Percentiles rank a stretch among this genome's conserved stretches.
Conservation (phyloP, 768 basidiomycete species). For the Coprinellus micaceus region DNA sequence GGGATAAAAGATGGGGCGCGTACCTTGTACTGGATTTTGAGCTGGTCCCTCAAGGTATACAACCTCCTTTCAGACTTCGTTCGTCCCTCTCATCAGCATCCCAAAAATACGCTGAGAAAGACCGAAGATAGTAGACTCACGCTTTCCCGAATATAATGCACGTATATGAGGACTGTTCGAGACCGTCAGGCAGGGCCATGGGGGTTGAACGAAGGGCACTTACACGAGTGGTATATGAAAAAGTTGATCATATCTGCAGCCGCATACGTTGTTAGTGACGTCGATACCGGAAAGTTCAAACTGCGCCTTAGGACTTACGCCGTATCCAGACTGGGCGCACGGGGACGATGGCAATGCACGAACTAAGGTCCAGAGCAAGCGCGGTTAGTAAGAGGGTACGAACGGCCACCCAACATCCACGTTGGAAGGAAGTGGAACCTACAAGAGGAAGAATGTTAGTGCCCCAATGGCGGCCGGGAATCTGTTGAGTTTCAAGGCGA, state of each 20-base stretch:
- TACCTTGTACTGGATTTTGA: conserved; percentile 68
- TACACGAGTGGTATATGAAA: conserved; percentile 68
- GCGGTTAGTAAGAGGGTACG: too few relatives aligned
- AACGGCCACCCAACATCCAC: too few relatives aligned
- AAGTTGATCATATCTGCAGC: conserved; percentile 63
- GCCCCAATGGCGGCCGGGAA: conserved; percentile 62
- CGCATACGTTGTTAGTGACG: too few relatives aligned
- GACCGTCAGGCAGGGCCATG: conserved; percentile 11
- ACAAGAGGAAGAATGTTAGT: conserved; percentile 53
- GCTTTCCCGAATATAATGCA: conserved; percentile 63
- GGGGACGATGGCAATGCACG: conserved; percentile 39
- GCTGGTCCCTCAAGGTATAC: conserved; percentile 67
- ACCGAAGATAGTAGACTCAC: conserved; percentile 28
- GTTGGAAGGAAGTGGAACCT: too few relatives aligned
- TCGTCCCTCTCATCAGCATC: too few relatives aligned
- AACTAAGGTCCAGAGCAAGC: too few relatives aligned
- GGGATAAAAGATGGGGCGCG: conserved; percentile 8
- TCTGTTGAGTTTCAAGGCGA: conserved; percentile 64
- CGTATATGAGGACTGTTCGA: conserved; percentile 66
- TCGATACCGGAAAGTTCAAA: too few relatives aligned
- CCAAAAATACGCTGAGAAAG: not conserved
- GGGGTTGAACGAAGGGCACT: conserved; percentile 17
- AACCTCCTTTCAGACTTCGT: conserved; percentile 63
- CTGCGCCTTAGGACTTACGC: too few relatives aligned
- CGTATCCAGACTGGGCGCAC: conserved; percentile 29